Percentiles rank a stretch among this genome's conserved stretches.
Evolutionary conservation across 495 filamentous ascomycete genomes (phyloP).

Genomic region (Penicillium pancosmium): DNA sequence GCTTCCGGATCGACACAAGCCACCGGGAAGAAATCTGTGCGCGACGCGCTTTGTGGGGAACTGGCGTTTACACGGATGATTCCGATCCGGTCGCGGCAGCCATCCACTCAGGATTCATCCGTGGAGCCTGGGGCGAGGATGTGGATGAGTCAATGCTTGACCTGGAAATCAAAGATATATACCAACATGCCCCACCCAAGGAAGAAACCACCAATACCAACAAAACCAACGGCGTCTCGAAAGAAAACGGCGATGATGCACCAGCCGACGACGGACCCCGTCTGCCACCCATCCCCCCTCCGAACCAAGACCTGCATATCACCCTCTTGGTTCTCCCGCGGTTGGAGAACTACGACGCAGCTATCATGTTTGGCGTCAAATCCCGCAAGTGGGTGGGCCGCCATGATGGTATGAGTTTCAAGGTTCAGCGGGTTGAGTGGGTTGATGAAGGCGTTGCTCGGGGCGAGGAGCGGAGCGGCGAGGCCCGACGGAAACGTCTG

Average conservation of each 20-base stretch:
- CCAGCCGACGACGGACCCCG: constrained; percentile 35
- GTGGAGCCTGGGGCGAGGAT: constrained; percentile 81
- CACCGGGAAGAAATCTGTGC: constrained; percentile 80
- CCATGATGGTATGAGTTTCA: constrained; percentile 91
- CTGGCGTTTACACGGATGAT: constrained; percentile 93
- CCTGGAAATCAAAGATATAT: constrained; percentile 54
- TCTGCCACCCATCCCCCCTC: constrained; percentile 42
- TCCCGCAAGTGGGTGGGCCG: constrained; percentile 68
- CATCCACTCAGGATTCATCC: constrained; percentile 90
- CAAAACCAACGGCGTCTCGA: constrained; percentile 4
- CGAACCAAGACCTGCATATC: constrained; percentile 78
- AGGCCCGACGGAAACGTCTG: constrained; percentile 63
- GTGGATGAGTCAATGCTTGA: constrained; percentile 71
- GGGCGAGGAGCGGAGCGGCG: constrained; percentile 65
- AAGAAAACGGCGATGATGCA: constrained; percentile 1
- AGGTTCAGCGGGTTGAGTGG: constrained; percentile 76
- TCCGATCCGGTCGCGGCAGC: constrained; percentile 91
- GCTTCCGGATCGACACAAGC: constrained; percentile 67
- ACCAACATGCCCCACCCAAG: constrained; percentile 40
- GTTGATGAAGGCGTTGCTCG: constrained; percentile 70
- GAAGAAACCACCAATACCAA: constrained; percentile 14
- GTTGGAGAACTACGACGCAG: constrained; percentile 73
- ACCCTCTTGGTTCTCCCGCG: constrained; percentile 79
- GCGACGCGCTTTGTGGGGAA: constrained; percentile 83
- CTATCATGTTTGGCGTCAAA: constrained; percentile 74